Evolutionary conservation across 2,329 filamentous ascomycete genomes (phyloP), one percentile per base, ranked within the genome.

Genomic region (Coniella lustricola): DNA sequence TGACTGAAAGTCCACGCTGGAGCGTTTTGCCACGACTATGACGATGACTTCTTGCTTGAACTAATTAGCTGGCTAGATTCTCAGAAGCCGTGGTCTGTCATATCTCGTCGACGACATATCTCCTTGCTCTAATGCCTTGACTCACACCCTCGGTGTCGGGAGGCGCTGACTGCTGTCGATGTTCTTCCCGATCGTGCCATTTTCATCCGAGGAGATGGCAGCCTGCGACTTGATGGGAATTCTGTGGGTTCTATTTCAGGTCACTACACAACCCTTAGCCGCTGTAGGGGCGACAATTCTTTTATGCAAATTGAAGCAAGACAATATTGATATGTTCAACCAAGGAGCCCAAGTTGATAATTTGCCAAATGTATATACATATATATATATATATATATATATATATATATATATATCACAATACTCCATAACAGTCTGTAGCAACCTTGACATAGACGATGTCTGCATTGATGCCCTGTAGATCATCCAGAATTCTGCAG

Each of bases 351-450:
- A 9, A 35, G n/a, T n/a, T n/a, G n/a, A n/a, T n/a, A n/a, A n/a
- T n/a, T n/a, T n/a, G n/a, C n/a, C n/a, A n/a, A n/a, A n/a, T n/a
- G n/a, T n/a, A n/a, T n/a, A n/a, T n/a, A n/a, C n/a, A n/a, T n/a
- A n/a, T n/a, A n/a, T n/a, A n/a, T n/a, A n/a, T n/a, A n/a, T n/a
- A n/a, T n/a, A n/a, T n/a, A n/a, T n/a, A n/a, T n/a, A n/a, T n/a
- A n/a, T n/a, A n/a, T n/a, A n/a, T n/a, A n/a, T n/a, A 7, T 38
- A 46, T n/a, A 46, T 35, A 4, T 46, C 39, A 2, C 44, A 46
- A 29, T 34, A 46, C 16, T 34, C 44, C 20, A 31, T 47, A 7
- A 35, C 14, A 5, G 33, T 18, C 7, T 40, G 34, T 39, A 4
- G 7, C 2, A 14, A 13, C 17, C 37, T 46, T 20, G 44, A 34